These are phyloP conservation scores for Globisporangium irregulare DNA, from an alignment of 352 stramenopile species.

Conservation along the genomic window DNA sequence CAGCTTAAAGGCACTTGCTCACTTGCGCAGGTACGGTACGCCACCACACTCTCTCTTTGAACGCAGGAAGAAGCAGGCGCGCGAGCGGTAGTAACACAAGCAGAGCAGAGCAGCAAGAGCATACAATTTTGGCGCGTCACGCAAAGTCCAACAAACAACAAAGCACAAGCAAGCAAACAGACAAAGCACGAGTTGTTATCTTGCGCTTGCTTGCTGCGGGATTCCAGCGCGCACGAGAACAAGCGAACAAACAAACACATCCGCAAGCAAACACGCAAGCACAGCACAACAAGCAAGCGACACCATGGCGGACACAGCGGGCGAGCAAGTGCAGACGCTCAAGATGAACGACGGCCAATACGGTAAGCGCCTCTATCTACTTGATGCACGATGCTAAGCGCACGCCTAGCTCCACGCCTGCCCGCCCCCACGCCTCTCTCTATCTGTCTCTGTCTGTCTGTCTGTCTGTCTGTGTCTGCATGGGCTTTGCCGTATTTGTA, in stretches of 20 bases:
- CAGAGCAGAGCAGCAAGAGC: background rate
- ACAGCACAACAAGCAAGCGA: background rate
- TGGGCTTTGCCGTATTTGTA: background rate
- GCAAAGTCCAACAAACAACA: background rate
- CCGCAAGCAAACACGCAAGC: background rate
- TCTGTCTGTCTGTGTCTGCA: background rate
- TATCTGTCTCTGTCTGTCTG: background rate
- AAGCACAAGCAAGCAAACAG: background rate
- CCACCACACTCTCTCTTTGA: background rate
- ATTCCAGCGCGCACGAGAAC: background rate
- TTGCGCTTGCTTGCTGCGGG: background rate
- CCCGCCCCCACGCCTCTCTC: conserved; percentile 2
- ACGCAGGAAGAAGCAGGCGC: background rate
- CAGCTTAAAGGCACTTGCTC: background rate
- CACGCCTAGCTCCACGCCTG: background rate
- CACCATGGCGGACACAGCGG: conserved; percentile 14
- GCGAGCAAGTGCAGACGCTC: conserved; percentile 41
- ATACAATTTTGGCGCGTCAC: background rate
- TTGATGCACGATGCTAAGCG: too few relatives aligned
- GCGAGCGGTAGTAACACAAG: background rate
- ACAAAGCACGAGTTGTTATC: background rate
- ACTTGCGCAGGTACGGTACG: background rate
- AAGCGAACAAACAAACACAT: conserved; percentile 3
- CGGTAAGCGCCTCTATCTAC: conserved; percentile 22
- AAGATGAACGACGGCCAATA: conserved; percentile 46